Base-by-base conservation (phyloP, 2,329 filamentous ascomycete genomes). In the Fusarium temperatum region DNA sequence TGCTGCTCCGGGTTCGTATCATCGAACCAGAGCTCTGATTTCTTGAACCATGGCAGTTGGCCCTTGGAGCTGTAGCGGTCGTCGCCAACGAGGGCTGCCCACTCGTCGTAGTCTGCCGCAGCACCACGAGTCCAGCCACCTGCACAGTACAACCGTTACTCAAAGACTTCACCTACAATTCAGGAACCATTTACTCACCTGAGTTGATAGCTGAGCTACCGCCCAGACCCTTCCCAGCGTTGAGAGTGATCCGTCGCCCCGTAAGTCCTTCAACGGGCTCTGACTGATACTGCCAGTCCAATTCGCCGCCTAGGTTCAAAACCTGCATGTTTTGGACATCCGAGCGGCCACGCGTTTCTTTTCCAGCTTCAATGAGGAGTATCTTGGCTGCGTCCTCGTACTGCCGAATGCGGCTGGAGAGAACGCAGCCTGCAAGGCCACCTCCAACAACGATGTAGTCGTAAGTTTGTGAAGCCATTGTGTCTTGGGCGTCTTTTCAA, bases 41-140 rank as follows among this genome's bases (percentile, higher is more conserved):
- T 85, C 42, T 79, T 78, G 62, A 87, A 83, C 77, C 85, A 89
- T 5, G 84, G 84, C 22, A 85, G 79, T 36, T 88, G 81, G 15
- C 82, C 82, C 8, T 85, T 77, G 63, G 85, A 87, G 66, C 82
- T 83, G 81, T 87, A 89, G 6, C 80, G 77, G 3, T 82, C 54
- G 60, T 88, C 85, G 1, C 50, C 54, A 41, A 80, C 72, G 22
- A 76, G 28, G 20, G 75, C 42, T 24, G 77, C 61, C 87, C 86
- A 88, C 50, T 82, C 79, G 28, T 88, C 82, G 22, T 84, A 88
- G 70, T 87, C 86, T 11, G 78, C 74, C 6, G 79, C 77, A 38
- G 82, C 80, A 5, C 85, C 86, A 36, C 86, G 84, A 30, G 83
- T 83, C 80, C 85, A 86, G 10, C 78, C 79, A 11, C 82, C 83